Evolutionary conservation across 192 early-diverging fungal genomes (phyloP).

Genomic region (Rhizoclosmatium sp.): DNA sequence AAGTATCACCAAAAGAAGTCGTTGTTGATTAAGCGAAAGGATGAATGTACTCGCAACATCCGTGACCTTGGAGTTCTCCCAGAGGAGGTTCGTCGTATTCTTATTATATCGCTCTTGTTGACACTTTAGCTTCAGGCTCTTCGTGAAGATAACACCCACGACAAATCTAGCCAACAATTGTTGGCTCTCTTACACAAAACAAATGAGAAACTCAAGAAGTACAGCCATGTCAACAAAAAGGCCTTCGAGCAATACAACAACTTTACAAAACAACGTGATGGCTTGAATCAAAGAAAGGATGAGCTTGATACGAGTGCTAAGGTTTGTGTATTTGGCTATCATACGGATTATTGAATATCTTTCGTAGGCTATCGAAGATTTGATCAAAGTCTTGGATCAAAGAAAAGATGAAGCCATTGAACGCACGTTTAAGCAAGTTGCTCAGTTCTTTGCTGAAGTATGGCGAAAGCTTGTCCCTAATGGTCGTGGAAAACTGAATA

Average conservation of each 20-base stretch:
- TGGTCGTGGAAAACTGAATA: slow-evolving; percentile 84
- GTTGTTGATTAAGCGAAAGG: slow-evolving; percentile 82
- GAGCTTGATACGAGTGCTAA: slow-evolving; percentile 86
- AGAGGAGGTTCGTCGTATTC: slow-evolving; percentile 64
- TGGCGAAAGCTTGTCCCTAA: slow-evolving; percentile 91
- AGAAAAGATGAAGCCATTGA: slow-evolving; percentile 98
- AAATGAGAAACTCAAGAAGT: slow-evolving; percentile 89
- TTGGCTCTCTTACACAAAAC: slow-evolving; percentile 65
- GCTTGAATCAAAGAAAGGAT: slow-evolving; percentile 80
- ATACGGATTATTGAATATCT: neutral
- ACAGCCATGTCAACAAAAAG: slow-evolving; percentile 96
- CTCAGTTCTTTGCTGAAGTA: slow-evolving; percentile 84
- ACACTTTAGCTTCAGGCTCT: slow-evolving; percentile 12
- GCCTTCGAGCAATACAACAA: slow-evolving; percentile 97
- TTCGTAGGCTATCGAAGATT: slow-evolving; percentile 77
- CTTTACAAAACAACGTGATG: slow-evolving; percentile 90
- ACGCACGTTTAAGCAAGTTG: slow-evolving; percentile 93
- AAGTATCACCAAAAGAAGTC: slow-evolving; percentile 71
- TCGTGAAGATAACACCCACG: slow-evolving; percentile 14
- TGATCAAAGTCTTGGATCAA: slow-evolving; percentile 91
- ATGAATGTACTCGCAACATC: slow-evolving; percentile 84
- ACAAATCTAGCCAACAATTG: slow-evolving; percentile 45
- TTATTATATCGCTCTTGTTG: slow-evolving; percentile 42
- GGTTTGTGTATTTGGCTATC: slow-evolving; percentile 35
- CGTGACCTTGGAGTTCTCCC: slow-evolving; percentile 95